Conservation (phyloP, 2,329 filamentous ascomycete genomes). For the Xylariaceae sp. region DNA sequence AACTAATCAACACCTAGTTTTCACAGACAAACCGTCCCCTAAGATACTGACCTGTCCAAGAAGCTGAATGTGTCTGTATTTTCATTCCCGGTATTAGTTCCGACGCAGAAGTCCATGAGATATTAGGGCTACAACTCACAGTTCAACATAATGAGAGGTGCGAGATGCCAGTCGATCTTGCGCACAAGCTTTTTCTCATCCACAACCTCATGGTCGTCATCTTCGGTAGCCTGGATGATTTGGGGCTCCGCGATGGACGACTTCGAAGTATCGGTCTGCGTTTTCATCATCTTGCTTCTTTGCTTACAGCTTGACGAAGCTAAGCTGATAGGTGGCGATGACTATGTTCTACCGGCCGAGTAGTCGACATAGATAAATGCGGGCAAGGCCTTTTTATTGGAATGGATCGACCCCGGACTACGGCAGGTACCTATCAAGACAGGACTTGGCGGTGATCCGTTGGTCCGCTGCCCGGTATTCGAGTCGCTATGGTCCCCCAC, state of each 20-base stretch:
- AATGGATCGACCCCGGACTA: background rate
- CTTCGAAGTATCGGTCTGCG: conserved; percentile 8
- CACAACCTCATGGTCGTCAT: conserved; percentile 18
- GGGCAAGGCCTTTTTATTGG: background rate
- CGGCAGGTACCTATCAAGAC: background rate
- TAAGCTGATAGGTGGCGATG: background rate
- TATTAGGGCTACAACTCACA: conserved; percentile 35
- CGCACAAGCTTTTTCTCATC: conserved; percentile 55
- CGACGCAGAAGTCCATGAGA: background rate
- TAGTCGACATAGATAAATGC: background rate
- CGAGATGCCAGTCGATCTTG: conserved; percentile 59
- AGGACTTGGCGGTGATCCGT: background rate
- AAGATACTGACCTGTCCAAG: conserved; percentile 54
- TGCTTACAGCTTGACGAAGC: background rate
- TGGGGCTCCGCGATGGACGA: conserved; percentile 21
- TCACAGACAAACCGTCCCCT: background rate
- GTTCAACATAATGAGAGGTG: conserved; percentile 62
- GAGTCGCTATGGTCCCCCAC: background rate
- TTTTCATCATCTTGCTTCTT: background rate
- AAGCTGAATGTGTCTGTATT: conserved; percentile 61
- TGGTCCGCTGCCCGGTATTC: background rate
- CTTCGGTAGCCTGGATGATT: conserved; percentile 8
- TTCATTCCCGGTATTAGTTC: background rate
- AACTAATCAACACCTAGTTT: background rate
- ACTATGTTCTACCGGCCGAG: too few species aligned